Conservation (phyloP, 768 basidiomycete genomes). For the Calocera cornea region DNA sequence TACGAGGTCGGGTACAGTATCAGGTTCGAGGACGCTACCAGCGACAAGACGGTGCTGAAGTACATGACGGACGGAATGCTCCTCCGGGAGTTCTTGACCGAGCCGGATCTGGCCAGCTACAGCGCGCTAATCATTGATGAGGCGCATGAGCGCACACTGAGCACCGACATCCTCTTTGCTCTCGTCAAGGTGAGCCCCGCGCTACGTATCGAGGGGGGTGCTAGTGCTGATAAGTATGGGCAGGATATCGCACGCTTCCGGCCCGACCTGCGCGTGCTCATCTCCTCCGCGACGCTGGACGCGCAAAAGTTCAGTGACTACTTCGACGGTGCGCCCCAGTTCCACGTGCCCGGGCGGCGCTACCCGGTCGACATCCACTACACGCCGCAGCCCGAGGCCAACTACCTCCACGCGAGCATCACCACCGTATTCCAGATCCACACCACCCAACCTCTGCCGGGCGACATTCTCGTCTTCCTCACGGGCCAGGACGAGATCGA, state of each 20-base stretch:
- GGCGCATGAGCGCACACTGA: conserved; percentile 93
- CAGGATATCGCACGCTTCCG: conserved; percentile 95
- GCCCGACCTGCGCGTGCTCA: conserved; percentile 82
- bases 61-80: conserved; percentile 99
- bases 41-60: conserved; percentile 96
- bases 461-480: conserved; percentile 93
- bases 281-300: conserved; percentile 94
- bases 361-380: conserved; percentile 98
- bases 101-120: conserved; percentile 91
- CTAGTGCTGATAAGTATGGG: conserved; percentile 17
- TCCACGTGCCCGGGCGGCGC: conserved; percentile 90
- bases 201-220: conserved; percentile 8
- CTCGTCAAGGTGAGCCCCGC: conserved; percentile 77
- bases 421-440: conserved; percentile 99
- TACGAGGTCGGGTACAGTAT: conserved; percentile 99
- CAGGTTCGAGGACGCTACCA: conserved; percentile 98
- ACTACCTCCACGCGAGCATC: conserved; percentile 95
- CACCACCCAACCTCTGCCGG: conserved; percentile 83
- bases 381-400: conserved; percentile 97
- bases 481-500: conserved; percentile 99
- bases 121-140: conserved; percentile 95
- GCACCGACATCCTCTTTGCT: conserved; percentile 97
- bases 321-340: conserved; percentile 92
- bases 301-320: conserved; percentile 97
- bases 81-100: conserved; percentile 89